Conservation (phyloP, 2,329 filamentous ascomycete genomes). For the Calonectria crousiana region DNA sequence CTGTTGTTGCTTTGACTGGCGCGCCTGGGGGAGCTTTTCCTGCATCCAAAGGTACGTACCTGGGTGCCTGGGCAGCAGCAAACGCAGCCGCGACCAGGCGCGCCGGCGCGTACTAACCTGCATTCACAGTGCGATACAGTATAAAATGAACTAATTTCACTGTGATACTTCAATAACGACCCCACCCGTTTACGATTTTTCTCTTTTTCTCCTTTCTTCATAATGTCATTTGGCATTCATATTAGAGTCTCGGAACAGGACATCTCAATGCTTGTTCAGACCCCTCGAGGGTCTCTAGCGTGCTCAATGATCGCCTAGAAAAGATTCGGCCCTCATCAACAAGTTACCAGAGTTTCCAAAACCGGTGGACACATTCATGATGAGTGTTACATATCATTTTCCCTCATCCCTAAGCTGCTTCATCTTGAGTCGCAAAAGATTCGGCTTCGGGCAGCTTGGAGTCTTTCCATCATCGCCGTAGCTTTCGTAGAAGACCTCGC, state of each 20-base stretch:
- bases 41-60: slow-evolving; percentile 33
- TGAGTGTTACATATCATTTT: slow-evolving; percentile 60
- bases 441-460: slow-evolving; percentile 87
- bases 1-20: slow-evolving; percentile 40
- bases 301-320: slow-evolving; percentile 99
- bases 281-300: slow-evolving; percentile 85
- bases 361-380: slow-evolving; percentile 58
- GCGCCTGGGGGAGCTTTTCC: slow-evolving; percentile 35
- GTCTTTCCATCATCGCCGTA: slow-evolving; percentile 82
- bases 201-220: slow-evolving; percentile 54
- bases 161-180: slow-evolving; percentile 41
- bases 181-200: slow-evolving; percentile 45
- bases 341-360: slow-evolving; percentile 71
- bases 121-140: slow-evolving; percentile 24
- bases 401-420: slow-evolving; percentile 72
- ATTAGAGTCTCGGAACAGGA: slow-evolving; percentile 99
- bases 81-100: slow-evolving; percentile 26
- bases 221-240: slow-evolving; percentile 89
- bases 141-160: slow-evolving; percentile 21
- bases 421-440: slow-evolving; percentile 85
- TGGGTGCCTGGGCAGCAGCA: slow-evolving; percentile 20
- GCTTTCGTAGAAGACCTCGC: slow-evolving; percentile 85
- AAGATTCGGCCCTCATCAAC: slow-evolving; percentile 76
- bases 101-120: slow-evolving; percentile 23
- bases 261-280: slow-evolving; percentile 92